Percentiles rank a stretch among this genome's conserved stretches.
Evolutionary conservation across 2,329 filamentous ascomycete species (phyloP).

Genomic region (Verticillium zaregamsianum): DNA sequence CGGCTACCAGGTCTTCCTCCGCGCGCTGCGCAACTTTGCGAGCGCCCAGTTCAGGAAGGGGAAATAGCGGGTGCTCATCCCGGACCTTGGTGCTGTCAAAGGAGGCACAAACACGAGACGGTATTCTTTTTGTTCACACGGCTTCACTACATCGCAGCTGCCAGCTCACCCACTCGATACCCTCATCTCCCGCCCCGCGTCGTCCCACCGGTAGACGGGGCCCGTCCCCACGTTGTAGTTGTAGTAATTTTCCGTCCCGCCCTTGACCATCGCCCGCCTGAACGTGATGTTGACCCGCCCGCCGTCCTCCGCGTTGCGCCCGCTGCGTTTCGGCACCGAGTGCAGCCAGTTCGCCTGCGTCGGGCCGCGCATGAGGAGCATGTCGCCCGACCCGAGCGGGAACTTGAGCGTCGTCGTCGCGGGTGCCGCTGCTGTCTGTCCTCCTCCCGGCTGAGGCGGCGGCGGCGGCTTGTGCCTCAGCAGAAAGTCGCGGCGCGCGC

Average conservation of each 20-base stretch:
- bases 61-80: slow-evolving; percentile 34
- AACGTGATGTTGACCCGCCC: slow-evolving; percentile 77
- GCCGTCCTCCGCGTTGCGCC: slow-evolving; percentile 57
- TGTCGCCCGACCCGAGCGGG: slow-evolving; percentile 63
- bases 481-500: slow-evolving; percentile 68
- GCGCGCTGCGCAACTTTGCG: slow-evolving; percentile 78
- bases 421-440: not conserved
- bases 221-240: slow-evolving; percentile 76
- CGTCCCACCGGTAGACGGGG: slow-evolving; percentile 65
- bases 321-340: slow-evolving; percentile 70
- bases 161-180: slow-evolving; percentile 14
- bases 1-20: slow-evolving; percentile 89
- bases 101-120: not conserved
- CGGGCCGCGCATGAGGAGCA: slow-evolving; percentile 71
- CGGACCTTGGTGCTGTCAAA: no score
- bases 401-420: slow-evolving; percentile 39
- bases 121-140: not conserved
- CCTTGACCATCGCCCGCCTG: slow-evolving; percentile 64
- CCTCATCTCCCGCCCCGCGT: slow-evolving; percentile 43
- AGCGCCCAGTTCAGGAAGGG: slow-evolving; percentile 87
- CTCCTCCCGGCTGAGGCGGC: not conserved
- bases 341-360: slow-evolving; percentile 79
- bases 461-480: slow-evolving; percentile 70
- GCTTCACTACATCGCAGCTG: not conserved
- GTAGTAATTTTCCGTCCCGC: slow-evolving; percentile 78